Evolutionary conservation across 768 basidiomycete genomes (phyloP).

Genomic region (Cyathus striatus): DNA sequence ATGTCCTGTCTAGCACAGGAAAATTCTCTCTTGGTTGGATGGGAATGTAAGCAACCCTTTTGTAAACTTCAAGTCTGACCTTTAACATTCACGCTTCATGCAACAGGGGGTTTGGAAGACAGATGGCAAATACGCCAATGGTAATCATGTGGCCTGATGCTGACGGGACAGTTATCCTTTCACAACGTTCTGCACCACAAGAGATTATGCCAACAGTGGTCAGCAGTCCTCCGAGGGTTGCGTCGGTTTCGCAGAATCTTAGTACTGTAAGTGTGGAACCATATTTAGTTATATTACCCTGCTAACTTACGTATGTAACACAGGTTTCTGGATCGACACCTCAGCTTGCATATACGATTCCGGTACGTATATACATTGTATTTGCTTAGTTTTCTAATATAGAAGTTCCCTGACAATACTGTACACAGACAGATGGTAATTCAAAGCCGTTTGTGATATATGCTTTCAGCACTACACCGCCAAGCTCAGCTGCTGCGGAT

Average conservation of each 20-base stretch:
- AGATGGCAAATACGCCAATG: slow-evolving; percentile 58
- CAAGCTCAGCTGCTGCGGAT: slow-evolving; percentile 36
- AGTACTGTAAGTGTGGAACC: slow-evolving; percentile 34
- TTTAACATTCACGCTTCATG: no score
- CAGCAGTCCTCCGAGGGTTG: slow-evolving; percentile 44
- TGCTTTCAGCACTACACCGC: slow-evolving; percentile 48
- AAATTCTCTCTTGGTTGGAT: slow-evolving; percentile 46
- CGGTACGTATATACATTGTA: slow-evolving; percentile 26
- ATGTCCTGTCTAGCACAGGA: slow-evolving; percentile 43
- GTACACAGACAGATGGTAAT: slow-evolving; percentile 34
- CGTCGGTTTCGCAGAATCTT: slow-evolving; percentile 29
- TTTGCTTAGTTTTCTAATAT: not conserved
- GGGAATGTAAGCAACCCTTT: slow-evolving; percentile 42
- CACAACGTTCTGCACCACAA: slow-evolving; percentile 50
- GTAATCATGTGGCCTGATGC: slow-evolving; percentile 70
- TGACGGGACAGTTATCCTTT: slow-evolving; percentile 58
- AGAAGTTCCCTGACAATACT: not conserved
- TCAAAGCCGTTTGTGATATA: slow-evolving; percentile 47
- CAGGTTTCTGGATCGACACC: slow-evolving; percentile 38
- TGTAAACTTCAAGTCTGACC: no score
- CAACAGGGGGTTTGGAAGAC: slow-evolving; percentile 51
- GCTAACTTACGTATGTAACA: not conserved
- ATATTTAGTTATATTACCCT: no score
- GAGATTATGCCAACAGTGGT: slow-evolving; percentile 57
- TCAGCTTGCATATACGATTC: slow-evolving; percentile 45